Base-by-base conservation (phyloP, 371 early-diverging fungal species). In the Mortierella sp. region DNA sequence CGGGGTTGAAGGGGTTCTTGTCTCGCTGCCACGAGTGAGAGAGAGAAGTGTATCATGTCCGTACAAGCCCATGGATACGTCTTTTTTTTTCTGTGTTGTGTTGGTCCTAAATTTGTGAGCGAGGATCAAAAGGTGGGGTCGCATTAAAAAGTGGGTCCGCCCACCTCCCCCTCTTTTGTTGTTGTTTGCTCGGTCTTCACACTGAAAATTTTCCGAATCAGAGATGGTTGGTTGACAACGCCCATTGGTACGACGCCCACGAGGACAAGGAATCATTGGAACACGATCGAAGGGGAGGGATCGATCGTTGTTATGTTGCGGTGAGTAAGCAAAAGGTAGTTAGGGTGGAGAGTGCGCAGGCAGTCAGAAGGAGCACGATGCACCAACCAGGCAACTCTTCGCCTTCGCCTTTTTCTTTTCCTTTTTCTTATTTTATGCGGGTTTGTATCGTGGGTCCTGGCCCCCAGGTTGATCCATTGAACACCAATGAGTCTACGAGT, bases 11-110 rank as follows among this genome's bases (percentile, higher is more conserved):
- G 34, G 34, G 29, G 58, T n/a, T n/a, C n/a, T n/a, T 58, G 58
- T 58, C 34, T 58, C 34, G 58, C 58, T 58, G 58, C 58, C 58
- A 58, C 58, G 58, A 58, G 58, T 31, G 29, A 8, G 11, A 34
- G 31, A 1, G 34, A n/a, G n/a, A n/a, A n/a, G n/a, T n/a, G n/a
- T n/a, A 16, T 16, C 29, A 47, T 19, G 29, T 19, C 2, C 34
- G 34, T 58, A 58, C 58, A 58, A 58, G 34, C 19, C 34, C 19
- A 31, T 34, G 58, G 58, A 58, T 58, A 58, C 58, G 8, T 5
- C n/a, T 2, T 48, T 58, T 29, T 58, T 19, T 58, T 34, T 58
- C 34, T 19, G 7, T 58, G 53, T 29, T 53, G 13, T 53, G 53
- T 53, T 29, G 53, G 53, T 26, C 11, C 5, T 16, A 13, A 29